A percentile compares a stretch with the other conserved stretches of the same genome.
Evolutionary conservation across 2,329 filamentous ascomycete species (phyloP).

Genomic region (Emmonsiellopsis sp.): DNA sequence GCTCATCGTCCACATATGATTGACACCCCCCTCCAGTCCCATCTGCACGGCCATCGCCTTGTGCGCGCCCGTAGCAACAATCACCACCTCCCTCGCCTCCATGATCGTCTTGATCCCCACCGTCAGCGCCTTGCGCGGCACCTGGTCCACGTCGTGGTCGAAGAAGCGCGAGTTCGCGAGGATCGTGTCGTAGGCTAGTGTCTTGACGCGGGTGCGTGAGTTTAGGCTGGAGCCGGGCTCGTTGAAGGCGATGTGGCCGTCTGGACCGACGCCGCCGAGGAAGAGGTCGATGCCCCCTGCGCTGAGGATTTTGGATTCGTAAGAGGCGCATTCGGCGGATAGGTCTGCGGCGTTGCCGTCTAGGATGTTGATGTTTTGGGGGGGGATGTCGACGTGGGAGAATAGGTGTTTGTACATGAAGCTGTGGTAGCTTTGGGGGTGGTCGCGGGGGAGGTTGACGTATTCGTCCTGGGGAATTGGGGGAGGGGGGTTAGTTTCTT

Average conservation of each 20-base stretch:
- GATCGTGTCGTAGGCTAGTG: conserved; percentile 77
- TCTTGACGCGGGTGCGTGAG: conserved; percentile 76
- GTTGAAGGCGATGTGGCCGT: conserved; percentile 87
- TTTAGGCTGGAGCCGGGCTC: conserved; percentile 73
- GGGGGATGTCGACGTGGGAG: conserved; percentile 72
- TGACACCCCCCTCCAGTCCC: conserved; percentile 72
- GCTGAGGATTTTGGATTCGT: conserved; percentile 67
- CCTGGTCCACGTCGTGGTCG: conserved; percentile 60
- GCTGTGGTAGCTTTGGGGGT: conserved; percentile 78
- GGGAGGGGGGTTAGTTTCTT: conserved; percentile 1
- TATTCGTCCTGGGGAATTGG: conserved; percentile 61
- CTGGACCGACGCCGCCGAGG: conserved; percentile 73
- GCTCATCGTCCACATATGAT: conserved; percentile 87
- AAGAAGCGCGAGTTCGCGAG: conserved; percentile 81
- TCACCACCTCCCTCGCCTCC: conserved; percentile 70
- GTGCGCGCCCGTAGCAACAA: conserved; percentile 73
- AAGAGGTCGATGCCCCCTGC: conserved; percentile 78
- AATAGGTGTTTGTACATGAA: conserved; percentile 95
- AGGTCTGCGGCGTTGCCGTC: conserved; percentile 71
- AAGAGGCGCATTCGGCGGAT: conserved; percentile 66
- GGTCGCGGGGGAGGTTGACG: conserved; percentile 70
- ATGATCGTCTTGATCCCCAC: conserved; percentile 78
- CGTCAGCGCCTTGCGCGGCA: conserved; percentile 74
- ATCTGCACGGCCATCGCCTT: conserved; percentile 72
- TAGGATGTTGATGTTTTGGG: conserved; percentile 74